Base-by-base conservation (phyloP, 305 asterid genomes). In the Fraxinus floribunda region DNA sequence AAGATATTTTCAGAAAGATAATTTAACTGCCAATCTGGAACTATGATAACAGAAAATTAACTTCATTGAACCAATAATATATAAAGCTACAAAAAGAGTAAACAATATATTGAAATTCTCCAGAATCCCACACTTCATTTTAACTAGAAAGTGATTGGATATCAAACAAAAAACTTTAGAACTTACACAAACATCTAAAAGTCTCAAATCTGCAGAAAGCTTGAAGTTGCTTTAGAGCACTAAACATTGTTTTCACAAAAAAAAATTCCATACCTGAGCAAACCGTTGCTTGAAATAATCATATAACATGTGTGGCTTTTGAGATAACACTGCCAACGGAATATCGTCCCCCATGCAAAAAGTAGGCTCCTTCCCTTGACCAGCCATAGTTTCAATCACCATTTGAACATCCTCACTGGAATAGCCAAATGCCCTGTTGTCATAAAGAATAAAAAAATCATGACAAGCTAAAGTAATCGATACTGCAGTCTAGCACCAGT, bases 341-440 rank as follows among this genome's bases (percentile, higher is more conserved):
- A 91, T 93, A 90, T 95, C 99, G 81, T 94, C 99, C 79, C 99
- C 99, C 99, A 95, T 95, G 90, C 99, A 95, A 84, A 95, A 95
- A 26, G 99, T 95, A 86, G 99, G 98, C 89, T 96, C 99, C 92
- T 94, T 96, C 84, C 98, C 99, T 88, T 96, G 98, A 86, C 98
- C 77, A 85, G 99, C 99, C 99, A 96, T 96, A 81, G 97, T 83
- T 90, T 96, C 99, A 83, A 96, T 96, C 81, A 96, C 98, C 98
- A 96, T 96, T 88, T 96, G 99, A 82, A 96, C 99, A 89, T 96
- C 99, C 96, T 96, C 99, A 85, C 97, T 96, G 73, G 99, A 96
- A 89, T 96, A 96, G 75, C 98, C 99, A 88, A 76, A 92, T 4
- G 98, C 98, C 93, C 99, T 96, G 89, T 88, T 83, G 64, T 70